Percentiles rank a stretch among this genome's conserved stretches.
Conservation (phyloP, 257 asterid species). For the Solanum infundibuliforme region DNA sequence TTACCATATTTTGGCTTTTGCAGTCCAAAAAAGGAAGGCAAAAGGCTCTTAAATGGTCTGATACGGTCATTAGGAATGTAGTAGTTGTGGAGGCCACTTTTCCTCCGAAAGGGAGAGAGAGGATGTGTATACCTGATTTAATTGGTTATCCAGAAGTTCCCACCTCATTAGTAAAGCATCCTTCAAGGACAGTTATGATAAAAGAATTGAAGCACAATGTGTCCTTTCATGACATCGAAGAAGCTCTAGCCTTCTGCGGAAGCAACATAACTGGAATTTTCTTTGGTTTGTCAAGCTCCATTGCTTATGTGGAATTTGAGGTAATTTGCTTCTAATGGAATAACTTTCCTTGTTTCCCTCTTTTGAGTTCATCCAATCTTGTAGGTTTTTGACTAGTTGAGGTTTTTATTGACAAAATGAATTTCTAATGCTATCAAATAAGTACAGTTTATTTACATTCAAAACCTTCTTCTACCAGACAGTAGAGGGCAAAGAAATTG, state of each 20-base stretch:
- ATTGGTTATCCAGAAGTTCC: constrained; percentile 37
- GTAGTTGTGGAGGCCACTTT: constrained; percentile 29
- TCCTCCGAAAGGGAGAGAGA: constrained; percentile 7
- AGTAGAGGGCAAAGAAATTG: constrained; percentile 50
- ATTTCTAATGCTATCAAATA: neutral
- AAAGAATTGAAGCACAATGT: constrained; percentile 17
- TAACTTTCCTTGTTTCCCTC: neutral
- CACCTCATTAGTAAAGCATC: constrained; percentile 40
- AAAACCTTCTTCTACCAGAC: constrained; percentile 25
- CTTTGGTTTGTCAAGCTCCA: constrained; percentile 30
- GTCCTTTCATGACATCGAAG: constrained; percentile 26
- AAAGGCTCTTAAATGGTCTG: constrained; percentile 23
- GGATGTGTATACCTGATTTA: constrained; percentile 28
- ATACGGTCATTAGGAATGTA: neutral
- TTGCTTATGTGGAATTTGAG: constrained; percentile 61
- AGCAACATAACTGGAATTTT: constrained; percentile 35
- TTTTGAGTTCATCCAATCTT: neutral
- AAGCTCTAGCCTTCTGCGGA: constrained; percentile 36
- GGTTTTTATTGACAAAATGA: neutral
- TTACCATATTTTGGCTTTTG: constrained; percentile 7
- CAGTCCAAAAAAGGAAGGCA: constrained; percentile 35
- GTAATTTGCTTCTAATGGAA: constrained; percentile 13
- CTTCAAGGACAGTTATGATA: constrained; percentile 48
- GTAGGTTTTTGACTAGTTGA: neutral
- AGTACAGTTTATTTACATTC: neutral